Percentiles rank a stretch among this genome's conserved stretches.
Conservation (phyloP, 1,139 yeast species). For the Candida glucosophila region DNA sequence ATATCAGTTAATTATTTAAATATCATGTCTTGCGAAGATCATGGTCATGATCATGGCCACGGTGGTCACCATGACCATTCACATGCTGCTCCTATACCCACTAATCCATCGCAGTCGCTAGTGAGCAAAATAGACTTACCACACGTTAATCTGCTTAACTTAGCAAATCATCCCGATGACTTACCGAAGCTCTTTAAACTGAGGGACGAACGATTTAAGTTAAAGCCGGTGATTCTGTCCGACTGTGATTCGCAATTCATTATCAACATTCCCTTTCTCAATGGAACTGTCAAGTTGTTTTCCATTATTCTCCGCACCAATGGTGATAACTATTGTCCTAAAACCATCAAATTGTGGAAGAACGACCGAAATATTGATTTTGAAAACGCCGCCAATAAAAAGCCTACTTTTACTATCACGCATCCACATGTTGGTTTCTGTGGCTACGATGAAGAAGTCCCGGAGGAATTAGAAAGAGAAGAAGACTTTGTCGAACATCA, state of each 20-base stretch:
- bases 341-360: conserved; percentile 60
- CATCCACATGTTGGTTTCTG: conserved; percentile 58
- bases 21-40: conserved; percentile 34
- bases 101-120: conserved; percentile 63
- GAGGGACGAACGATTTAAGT: conserved; percentile 30
- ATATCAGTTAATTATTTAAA: conserved; percentile 1
- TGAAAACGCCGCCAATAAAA: conserved; percentile 42
- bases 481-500: conserved; percentile 73
- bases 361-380: conserved; percentile 67
- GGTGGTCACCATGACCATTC: conserved; percentile 12
- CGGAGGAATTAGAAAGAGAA: conserved; percentile 24
- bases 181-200: conserved; percentile 43
- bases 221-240: conserved; percentile 48
- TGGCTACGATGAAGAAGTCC: conserved; percentile 24
- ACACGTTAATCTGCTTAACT: conserved; percentile 59
- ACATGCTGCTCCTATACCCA: conserved; percentile 61
- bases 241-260: conserved; percentile 82
- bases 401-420: conserved; percentile 44
- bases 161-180: conserved; percentile 43
- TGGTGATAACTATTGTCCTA: conserved; percentile 59
- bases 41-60: conserved; percentile 13
- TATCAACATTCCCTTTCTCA: conserved; percentile 63
- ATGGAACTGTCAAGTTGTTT: conserved; percentile 65
- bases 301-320: conserved; percentile 65
- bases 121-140: conserved; percentile 52